phyloP scores from a whole-genome alignment of 148 eudicot genomes.

The Heliamphora exappendiculata region DNA sequence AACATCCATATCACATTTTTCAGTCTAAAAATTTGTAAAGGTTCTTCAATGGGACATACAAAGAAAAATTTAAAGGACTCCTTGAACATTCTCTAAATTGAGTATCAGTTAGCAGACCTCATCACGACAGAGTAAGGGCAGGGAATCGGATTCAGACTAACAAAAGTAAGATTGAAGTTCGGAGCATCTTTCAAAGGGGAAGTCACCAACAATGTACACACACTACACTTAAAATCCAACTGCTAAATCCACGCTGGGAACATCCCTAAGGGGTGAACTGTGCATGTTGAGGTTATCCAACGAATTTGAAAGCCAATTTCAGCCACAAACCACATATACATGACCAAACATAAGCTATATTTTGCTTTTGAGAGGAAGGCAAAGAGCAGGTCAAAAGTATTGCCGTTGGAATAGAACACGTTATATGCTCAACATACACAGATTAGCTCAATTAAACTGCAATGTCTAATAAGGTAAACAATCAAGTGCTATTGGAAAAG shows the following conservation, averaged over 20 bases:
- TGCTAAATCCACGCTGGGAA: not conserved
- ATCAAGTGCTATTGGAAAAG: too few species aligned
- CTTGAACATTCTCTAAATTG: not conserved
- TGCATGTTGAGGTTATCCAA: not conserved
- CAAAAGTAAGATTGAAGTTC: not conserved
- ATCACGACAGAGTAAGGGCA: not conserved
- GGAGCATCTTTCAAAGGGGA: not conserved
- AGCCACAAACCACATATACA: not conserved
- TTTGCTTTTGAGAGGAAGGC: not conserved
- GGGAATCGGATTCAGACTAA: not conserved
- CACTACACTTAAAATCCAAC: not conserved
- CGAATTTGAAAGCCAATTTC: not conserved
- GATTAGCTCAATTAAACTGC: not conserved
- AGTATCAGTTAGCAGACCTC: not conserved
- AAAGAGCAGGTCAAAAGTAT: not conserved
- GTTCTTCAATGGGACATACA: not conserved
- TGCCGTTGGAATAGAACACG: not conserved
- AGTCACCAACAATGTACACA: not conserved
- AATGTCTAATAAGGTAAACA: not conserved
- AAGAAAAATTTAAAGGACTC: not conserved
- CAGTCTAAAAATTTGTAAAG: not conserved
- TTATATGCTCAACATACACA: not conserved
- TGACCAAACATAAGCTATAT: not conserved
- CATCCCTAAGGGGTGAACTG: not conserved
- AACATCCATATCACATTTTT: not conserved